Percentiles rank a stretch among this genome's conserved stretches.
These are phyloP conservation scores for Eurotiales sp. DNA, from an alignment of 2,329 filamentous ascomycete genomes.

Conservation along the genomic window DNA sequence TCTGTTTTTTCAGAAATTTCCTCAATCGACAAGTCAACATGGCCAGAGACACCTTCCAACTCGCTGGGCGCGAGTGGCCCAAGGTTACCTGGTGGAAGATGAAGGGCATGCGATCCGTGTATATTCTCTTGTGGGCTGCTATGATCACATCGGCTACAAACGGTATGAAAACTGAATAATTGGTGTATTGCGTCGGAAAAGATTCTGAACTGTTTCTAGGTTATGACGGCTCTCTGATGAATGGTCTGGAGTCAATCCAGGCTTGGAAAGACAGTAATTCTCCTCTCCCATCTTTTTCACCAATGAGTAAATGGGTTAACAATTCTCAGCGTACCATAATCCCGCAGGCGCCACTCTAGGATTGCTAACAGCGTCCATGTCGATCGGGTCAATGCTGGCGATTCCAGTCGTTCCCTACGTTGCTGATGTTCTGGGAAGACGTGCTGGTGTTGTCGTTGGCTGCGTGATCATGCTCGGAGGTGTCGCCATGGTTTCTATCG, in stretches of 20 bases:
- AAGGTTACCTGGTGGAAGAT: slow-evolving; percentile 21
- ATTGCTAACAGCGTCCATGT: slow-evolving; percentile 46
- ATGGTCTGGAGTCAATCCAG: slow-evolving; percentile 44
- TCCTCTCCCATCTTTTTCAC: not conserved
- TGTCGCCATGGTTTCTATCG: slow-evolving; percentile 34
- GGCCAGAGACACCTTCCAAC: slow-evolving; percentile 21
- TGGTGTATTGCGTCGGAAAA: not conserved
- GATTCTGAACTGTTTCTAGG: slow-evolving; percentile 20
- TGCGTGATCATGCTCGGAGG: slow-evolving; percentile 48
- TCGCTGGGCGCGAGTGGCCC: slow-evolving; percentile 21
- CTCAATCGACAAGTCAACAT: slow-evolving; percentile 9
- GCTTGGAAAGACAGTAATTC: slow-evolving; percentile 42
- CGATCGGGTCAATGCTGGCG: slow-evolving; percentile 48
- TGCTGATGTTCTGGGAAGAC: slow-evolving; percentile 45
- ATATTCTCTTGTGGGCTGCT: slow-evolving; percentile 21
- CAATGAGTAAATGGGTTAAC: not conserved
- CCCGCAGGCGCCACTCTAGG: slow-evolving; percentile 36
- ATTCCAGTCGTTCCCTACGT: slow-evolving; percentile 47
- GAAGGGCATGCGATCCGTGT: slow-evolving; percentile 22
- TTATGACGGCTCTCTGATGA: slow-evolving; percentile 47
- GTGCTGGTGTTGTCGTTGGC: slow-evolving; percentile 43
- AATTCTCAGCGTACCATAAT: slow-evolving; percentile 25
- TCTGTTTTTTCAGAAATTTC: not conserved
- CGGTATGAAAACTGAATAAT: slow-evolving; percentile 5
- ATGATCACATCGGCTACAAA: slow-evolving; percentile 23